phyloP scores from a whole-genome alignment of 2,329 filamentous ascomycete species.

The Microsporum audouinii region DNA sequence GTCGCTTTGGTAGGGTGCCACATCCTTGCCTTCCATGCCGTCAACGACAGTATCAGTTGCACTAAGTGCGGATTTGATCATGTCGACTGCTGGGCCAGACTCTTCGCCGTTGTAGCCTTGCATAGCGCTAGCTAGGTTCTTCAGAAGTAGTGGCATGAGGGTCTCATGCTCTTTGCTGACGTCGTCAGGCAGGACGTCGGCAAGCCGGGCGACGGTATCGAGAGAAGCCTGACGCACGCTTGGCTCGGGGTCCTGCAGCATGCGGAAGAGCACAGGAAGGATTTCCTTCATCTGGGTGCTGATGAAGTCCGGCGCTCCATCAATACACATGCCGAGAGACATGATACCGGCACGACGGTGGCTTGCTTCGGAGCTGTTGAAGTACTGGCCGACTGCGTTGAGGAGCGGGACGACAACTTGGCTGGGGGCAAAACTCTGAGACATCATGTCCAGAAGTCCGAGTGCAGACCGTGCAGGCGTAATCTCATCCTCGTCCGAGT shows the following conservation, averaged over 20 bases:
- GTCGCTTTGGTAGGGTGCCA: slow-evolving; percentile 68
- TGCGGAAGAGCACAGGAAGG: slow-evolving; percentile 69
- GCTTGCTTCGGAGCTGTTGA: slow-evolving; percentile 60
- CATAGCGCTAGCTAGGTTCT: slow-evolving; percentile 76
- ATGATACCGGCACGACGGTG: slow-evolving; percentile 84
- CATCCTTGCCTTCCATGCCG: slow-evolving; percentile 66
- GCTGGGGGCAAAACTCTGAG: slow-evolving; percentile 77
- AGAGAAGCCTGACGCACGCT: slow-evolving; percentile 79
- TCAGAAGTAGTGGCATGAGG: slow-evolving; percentile 71
- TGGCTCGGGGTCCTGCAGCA: slow-evolving; percentile 72
- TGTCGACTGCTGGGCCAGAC: slow-evolving; percentile 65
- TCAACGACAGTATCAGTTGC: slow-evolving; percentile 87
- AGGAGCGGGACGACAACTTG: slow-evolving; percentile 90
- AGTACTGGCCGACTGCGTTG: slow-evolving; percentile 72
- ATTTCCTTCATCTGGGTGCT: slow-evolving; percentile 81
- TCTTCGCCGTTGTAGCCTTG: slow-evolving; percentile 52
- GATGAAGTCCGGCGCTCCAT: slow-evolving; percentile 95
- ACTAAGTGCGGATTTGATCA: slow-evolving; percentile 80
- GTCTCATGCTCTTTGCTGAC: slow-evolving; percentile 73
- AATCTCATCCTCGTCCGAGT: slow-evolving; percentile 67
- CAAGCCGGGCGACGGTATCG: slow-evolving; percentile 76
- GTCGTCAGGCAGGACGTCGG: slow-evolving; percentile 87
- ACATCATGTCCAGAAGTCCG: slow-evolving; percentile 76
- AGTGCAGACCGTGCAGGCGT: slow-evolving; percentile 78
- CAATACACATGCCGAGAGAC: slow-evolving; percentile 83